Conservation (phyloP, 306 rosid species). For the Pyrus bretschneideri region DNA sequence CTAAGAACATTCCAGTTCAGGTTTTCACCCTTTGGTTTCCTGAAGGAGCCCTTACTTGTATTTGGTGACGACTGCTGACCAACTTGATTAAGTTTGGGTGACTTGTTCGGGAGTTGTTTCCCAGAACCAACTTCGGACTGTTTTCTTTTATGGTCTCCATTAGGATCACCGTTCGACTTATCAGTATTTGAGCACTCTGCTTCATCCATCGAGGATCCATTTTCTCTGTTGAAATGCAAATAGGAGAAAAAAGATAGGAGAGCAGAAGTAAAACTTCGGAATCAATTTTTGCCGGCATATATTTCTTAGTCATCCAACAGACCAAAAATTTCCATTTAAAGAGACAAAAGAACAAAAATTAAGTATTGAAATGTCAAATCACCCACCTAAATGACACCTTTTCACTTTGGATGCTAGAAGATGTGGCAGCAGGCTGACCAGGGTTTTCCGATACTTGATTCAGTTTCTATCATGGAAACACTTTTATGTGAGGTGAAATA, state of each 20-base stretch:
- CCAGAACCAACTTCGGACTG: constrained; percentile 39
- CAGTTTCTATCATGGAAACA: constrained; percentile 59
- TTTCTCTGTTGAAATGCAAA: constrained; percentile 45
- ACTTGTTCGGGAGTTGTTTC: constrained; percentile 39
- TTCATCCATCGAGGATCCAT: constrained; percentile 35
- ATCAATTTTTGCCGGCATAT: background rate
- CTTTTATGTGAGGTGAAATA: constrained; percentile 26
- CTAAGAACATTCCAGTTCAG: constrained; percentile 70
- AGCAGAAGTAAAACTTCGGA: background rate
- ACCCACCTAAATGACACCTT: constrained; percentile 47
- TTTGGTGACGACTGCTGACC: constrained; percentile 23
- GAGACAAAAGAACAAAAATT: background rate
- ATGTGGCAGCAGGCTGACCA: constrained; percentile 35
- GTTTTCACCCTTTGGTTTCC: constrained; percentile 56
- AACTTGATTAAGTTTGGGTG: constrained; percentile 40
- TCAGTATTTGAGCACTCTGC: constrained; percentile 22
- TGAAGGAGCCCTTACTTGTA: constrained; percentile 47
- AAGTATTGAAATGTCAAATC: constrained; percentile 4
- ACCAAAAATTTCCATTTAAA: background rate
- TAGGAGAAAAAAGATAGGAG: constrained; percentile 3
- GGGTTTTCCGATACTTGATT: constrained; percentile 48
- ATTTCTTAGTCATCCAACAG: background rate
- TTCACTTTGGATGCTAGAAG: constrained; percentile 39
- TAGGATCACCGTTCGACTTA: constrained; percentile 16
- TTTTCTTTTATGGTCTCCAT: constrained; percentile 58